Evolutionary conservation across 1,284 basidiomycete genomes (phyloP), one percentile per base, ranked within the genome.

Genomic region (Malassezia japonica): DNA sequence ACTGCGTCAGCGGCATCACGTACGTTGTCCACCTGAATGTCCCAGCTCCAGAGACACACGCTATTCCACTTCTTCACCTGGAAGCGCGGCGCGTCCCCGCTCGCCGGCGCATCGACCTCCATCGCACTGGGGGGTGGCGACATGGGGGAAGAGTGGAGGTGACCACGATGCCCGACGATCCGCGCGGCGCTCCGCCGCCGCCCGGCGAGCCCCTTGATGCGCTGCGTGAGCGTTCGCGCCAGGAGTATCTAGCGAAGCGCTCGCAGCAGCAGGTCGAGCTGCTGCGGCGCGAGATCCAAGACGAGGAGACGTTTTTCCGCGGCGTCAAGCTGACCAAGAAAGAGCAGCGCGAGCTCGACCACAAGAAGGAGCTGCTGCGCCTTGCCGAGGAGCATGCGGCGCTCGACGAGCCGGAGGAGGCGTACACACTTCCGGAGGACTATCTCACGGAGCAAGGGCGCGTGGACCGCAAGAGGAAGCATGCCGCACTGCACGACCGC

Each of bases 371-470:
- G 69, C 79, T 96, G 8, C 77, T 99, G 16, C 80, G 81, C 40
- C 80, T 98, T 27, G 91, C 94, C 51, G 91, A 99, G 74, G 91
- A 92, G 71, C 82, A 91, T 18, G 79, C 90, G 57, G 84, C 82
- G 68, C 94, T 98, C 56, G 87, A 90, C 86, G 87, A 85, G 85
- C 60, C 59, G 13, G 55, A 62, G 21, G 54, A 54, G 0, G 60
- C 60, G 13, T 72, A 72, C 37, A 48, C 41, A 5, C 59, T 64
- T 46, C 65, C 67, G 3, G 56, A 69, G 64, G 92, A 98, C 75
- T 98, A 99, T 70, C 80, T 96, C 65, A 98, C 92, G 0, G 92
- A 95, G 68, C 88, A 95, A 73, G 94, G 94, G n/a, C 92, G 90
- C 74, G 86, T 98, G 56, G 91, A 98, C 79, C 85, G 83, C 75